Evolutionary conservation across 2,329 filamentous ascomycete species (phyloP).

Genomic region (Fusarium anguioides): DNA sequence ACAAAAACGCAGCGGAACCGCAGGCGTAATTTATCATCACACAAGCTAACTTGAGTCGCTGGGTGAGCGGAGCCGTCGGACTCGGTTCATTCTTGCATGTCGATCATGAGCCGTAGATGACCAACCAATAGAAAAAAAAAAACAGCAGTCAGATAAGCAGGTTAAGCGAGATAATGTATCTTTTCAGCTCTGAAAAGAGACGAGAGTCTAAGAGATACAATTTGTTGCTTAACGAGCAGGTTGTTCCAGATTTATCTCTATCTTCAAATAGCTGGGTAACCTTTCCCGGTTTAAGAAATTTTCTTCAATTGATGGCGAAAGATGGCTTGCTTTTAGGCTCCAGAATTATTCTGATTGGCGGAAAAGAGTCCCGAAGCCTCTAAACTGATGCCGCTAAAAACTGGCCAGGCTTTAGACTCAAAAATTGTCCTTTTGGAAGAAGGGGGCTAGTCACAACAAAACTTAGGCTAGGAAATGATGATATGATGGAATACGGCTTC

Average conservation of each 20-base stretch:
- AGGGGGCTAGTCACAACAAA: not conserved
- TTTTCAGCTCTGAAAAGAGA: not conserved
- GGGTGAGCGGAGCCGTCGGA: conserved; percentile 12
- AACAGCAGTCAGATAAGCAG: not conserved
- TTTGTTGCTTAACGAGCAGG: not conserved
- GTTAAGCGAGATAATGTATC: no score
- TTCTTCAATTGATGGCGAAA: not conserved
- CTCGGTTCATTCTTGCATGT: not conserved
- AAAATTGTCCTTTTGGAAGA: conserved; percentile 16
- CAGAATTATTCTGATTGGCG: conserved; percentile 3
- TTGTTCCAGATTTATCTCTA: not conserved
- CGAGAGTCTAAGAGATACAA: no score
- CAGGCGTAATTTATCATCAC: conserved; percentile 11
- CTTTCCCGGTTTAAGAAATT: conserved; percentile 2
- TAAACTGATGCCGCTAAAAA: conserved; percentile 6
- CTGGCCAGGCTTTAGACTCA: conserved; percentile 5
- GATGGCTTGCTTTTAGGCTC: not conserved
- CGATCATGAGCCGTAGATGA: conserved; percentile 7
- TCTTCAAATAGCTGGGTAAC: not conserved
- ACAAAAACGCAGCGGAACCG: conserved; percentile 30
- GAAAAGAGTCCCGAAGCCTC: not conserved
- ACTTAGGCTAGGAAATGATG: no score
- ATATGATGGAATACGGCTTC: not conserved
- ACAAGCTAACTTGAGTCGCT: not conserved
- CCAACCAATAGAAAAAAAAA: not conserved